phyloP scores from a whole-genome alignment of 345 rosid species.

The Eucalyptus regnans region DNA sequence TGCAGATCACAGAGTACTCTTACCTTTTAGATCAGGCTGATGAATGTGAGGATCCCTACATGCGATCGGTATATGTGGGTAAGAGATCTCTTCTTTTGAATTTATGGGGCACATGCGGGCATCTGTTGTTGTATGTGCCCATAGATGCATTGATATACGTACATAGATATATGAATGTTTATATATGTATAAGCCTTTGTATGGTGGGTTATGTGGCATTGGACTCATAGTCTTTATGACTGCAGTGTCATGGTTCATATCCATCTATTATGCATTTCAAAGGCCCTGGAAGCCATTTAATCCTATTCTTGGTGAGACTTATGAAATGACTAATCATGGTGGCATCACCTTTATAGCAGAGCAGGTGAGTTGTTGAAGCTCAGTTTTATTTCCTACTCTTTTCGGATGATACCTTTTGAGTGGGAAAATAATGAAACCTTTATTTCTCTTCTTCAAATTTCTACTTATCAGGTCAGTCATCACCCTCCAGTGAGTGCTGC shows the following conservation, averaged over 20 bases:
- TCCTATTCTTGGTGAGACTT: slow-evolving; percentile 97
- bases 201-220: neutral
- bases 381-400: neutral
- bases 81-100: slow-evolving; percentile 21
- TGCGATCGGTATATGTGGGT: slow-evolving; percentile 80
- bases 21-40: slow-evolving; percentile 74
- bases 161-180: neutral
- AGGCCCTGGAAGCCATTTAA: slow-evolving; percentile 95
- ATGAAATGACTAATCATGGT: slow-evolving; percentile 72
- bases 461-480: slow-evolving; percentile 65
- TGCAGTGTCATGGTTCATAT: slow-evolving; percentile 82
- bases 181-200: neutral
- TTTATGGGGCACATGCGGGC: neutral
- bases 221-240: neutral
- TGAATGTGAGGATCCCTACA: slow-evolving; percentile 79
- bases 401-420: neutral
- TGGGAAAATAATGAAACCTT: neutral
- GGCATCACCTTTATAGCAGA: slow-evolving; percentile 73
- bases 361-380: slow-evolving; percentile 40
- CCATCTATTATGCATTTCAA: slow-evolving; percentile 70
- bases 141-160: neutral
- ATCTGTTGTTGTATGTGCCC: neutral
- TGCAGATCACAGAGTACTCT: slow-evolving; percentile 78
- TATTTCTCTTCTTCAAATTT: neutral
- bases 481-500: slow-evolving; percentile 96